Evolutionary conservation across 345 rosid species (phyloP), one percentile per base, ranked within the genome.

Genomic region (Balakata baccata): DNA sequence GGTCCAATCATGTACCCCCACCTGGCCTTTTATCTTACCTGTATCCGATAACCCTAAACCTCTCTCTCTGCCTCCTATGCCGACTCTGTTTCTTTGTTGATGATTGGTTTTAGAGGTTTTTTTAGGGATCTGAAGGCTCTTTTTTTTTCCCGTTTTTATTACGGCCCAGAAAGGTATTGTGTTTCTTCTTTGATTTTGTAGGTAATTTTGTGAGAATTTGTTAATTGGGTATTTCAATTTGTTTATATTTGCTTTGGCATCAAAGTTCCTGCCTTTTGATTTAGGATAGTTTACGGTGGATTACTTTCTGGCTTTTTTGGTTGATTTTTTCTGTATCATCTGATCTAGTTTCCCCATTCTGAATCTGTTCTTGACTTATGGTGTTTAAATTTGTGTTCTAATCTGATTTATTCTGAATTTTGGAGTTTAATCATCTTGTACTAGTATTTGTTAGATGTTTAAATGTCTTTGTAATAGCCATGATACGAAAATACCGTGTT

Each of bases 111-210:
- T 11, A 9, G 45, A 8, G 16, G 39, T 34, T 17, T 46, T 5
- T 64, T 66, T 51, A 38, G 78, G 67, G 78, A 10, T 67, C 61
- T 68, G 51, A 75, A 66, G 66, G 59, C 47, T 43, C 34, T 29
- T 51, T 51, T 50, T 12, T 50, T 50, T n/a, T n/a, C n/a, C 53
- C 41, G 8, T 57, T 46, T 38, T 38, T 3, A 66, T 22, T 20
- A 18, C 73, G 47, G 23, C 56, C 73, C 72, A 38, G 60, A 58
- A 34, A 67, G 78, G 78, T 68, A 49, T 57, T 5, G 16, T 41
- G 49, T 29, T 50, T 49, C 34, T 50, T 46, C n/a, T 17, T 51
- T 56, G 51, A 5, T 43, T 68, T 37, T 62, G 34, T 29, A n/a
- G 34, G 34, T 29, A 29, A 29, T 29, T 62, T 49, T 68, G 5